Base-by-base conservation (phyloP, 148 eudicot species). In the Cornus suecica region DNA sequence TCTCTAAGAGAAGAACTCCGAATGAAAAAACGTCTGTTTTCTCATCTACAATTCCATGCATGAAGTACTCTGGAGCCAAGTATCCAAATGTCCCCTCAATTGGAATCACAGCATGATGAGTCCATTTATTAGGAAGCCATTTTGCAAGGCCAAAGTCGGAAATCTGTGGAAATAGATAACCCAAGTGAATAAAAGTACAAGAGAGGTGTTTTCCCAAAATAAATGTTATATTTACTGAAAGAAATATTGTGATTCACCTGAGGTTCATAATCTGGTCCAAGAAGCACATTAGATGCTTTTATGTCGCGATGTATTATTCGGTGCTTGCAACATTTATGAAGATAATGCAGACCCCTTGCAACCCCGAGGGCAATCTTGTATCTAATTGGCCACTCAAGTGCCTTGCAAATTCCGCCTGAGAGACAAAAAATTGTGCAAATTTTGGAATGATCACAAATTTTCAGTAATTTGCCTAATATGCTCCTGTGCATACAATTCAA, bases 1-100 rank as follows among this genome's bases (percentile, higher is more conserved):
- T 89, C 83, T 94, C 98, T 9, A 94, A 69, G 41, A 94, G 90
- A 22, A 94, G 98, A 65, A 94, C 78, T 8, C 98, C 98, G 60
- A 94, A 89, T 23, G 98, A 93, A 74, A 86, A 94, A 48, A 94
- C 96, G 79, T 94, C 98, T 0, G 90, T 92, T 76, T 92, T 94
- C 65, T 94, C 98, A 64, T 94, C 92, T 2, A 94, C 98, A 70
- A 87, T 88, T 51, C 98, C 98, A 74, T 94, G 94, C 97, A 92
- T 87, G 82, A 94, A 90, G 75, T 94, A 94, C 83, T 94, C 98
- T n/a, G 98, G 98, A 10, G 98, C 98, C 16, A 94, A 81, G 88
- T 94, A 94, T 22, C 98, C 98, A 54, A 94, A 94, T 9, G 98
- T 94, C 18, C 98, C 98, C 80, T 94, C 98, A 22, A 94, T 83